Percentiles rank a stretch among this genome's conserved stretches.
These are phyloP conservation scores for Stylonectria norvegica DNA, from an alignment of 2,329 filamentous ascomycete species.

Conservation along the genomic window DNA sequence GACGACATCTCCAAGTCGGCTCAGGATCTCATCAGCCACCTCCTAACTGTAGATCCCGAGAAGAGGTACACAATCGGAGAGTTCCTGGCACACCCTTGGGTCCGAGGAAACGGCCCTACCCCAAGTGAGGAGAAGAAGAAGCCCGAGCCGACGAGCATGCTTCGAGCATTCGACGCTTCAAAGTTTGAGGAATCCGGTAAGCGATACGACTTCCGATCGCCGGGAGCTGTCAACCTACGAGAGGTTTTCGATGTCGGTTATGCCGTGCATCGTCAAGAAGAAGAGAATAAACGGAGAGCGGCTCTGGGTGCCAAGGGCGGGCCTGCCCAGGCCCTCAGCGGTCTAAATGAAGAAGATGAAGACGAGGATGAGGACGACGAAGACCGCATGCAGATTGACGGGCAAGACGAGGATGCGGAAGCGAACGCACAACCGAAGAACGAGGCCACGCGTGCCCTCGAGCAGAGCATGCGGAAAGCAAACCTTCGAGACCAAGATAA, in stretches of 20 bases:
- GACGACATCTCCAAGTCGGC: conserved; percentile 95
- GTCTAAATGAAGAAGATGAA: conserved; percentile 66
- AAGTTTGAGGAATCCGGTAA: conserved; percentile 57
- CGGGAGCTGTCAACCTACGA: conserved; percentile 88
- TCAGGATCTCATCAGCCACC: conserved; percentile 88
- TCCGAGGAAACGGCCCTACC: conserved; percentile 61
- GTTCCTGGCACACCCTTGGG: conserved; percentile 94
- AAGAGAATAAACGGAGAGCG: conserved; percentile 88
- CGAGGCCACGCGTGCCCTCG: conserved; percentile 62
- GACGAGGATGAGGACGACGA: conserved; percentile 53
- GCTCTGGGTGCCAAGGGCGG: conserved; percentile 71
- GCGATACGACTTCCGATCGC: conserved; percentile 89
- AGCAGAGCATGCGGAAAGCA: conserved; percentile 82
- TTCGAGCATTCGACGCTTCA: conserved; percentile 56
- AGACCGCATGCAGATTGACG: conserved; percentile 58
- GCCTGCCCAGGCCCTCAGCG: conserved; percentile 53
- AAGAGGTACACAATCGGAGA: conserved; percentile 91
- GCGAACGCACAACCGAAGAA: conserved; percentile 41
- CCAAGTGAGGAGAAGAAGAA: conserved; percentile 58
- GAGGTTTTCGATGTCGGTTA: conserved; percentile 99
- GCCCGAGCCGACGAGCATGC: conserved; percentile 35
- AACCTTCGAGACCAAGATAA: conserved; percentile 58
- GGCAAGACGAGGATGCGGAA: conserved; percentile 48
- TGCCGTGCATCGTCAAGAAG: conserved; percentile 92
- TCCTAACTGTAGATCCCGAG: conserved; percentile 90